These are phyloP conservation scores for Boletus rubescentipes DNA, from an alignment of 768 basidiomycete genomes.

Conservation along the genomic window DNA sequence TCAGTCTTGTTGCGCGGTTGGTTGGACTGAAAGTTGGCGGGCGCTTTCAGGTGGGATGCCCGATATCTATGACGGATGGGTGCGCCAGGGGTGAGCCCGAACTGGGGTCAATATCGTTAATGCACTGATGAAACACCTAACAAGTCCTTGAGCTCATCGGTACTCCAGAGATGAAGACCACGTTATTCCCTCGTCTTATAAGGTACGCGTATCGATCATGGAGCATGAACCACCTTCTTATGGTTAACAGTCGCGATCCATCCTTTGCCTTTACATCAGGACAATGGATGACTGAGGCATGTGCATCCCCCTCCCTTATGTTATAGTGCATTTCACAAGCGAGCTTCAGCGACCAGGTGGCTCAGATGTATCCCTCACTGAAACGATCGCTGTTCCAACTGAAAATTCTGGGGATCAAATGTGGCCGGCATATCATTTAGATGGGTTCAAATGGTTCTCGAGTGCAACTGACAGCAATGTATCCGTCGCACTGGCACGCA, in stretches of 20 bases:
- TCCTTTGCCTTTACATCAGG: conserved; percentile 64
- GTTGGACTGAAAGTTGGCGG: background rate
- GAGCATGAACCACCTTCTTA: background rate
- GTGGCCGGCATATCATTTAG: conserved; percentile 54
- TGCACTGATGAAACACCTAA: background rate
- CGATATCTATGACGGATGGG: conserved; percentile 80
- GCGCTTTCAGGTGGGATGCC: conserved; percentile 58
- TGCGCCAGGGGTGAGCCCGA: conserved; percentile 51
- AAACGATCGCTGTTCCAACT: conserved; percentile 54
- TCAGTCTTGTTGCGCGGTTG: background rate
- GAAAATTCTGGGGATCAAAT: conserved; percentile 33
- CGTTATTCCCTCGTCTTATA: conserved; percentile 55
- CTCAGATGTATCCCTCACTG: conserved; percentile 73
- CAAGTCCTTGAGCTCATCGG: conserved; percentile 66
- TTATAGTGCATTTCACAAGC: background rate
- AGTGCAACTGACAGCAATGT: conserved; percentile 78
- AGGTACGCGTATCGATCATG: conserved; percentile 41
- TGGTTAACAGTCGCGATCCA: conserved; percentile 54
- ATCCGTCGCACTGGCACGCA: conserved; percentile 71
- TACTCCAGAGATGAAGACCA: conserved; percentile 55
- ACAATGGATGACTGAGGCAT: conserved; percentile 83
- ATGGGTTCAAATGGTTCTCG: conserved; percentile 85
- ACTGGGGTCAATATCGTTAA: background rate
- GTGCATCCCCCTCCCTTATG: background rate
- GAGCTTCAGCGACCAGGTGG: conserved; percentile 59